Evolutionary conservation across 163 green algal genomes (phyloP), one percentile per base, ranked within the genome.

Genomic region (Picocystis sp.): DNA sequence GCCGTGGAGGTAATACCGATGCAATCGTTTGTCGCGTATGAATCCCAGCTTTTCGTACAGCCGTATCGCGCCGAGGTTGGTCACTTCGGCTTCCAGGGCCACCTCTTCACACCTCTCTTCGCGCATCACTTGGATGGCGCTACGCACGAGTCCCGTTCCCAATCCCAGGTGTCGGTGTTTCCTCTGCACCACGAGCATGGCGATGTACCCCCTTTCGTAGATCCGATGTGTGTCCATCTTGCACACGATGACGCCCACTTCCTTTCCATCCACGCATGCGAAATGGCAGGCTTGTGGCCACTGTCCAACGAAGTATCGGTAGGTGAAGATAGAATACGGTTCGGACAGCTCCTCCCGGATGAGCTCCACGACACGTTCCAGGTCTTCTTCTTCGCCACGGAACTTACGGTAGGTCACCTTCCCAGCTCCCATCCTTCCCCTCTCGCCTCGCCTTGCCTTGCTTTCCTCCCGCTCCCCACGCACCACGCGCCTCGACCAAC

Each of bases 251-350:
- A 66, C 47, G 19, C 62, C 67, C 22, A 78, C 45, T 34, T 22
- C 29, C 61, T n/a, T 55, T 57, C 19, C 24, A 17, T 19, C 46
- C 22, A 42, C 19, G 22, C 56, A 52, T 22, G 52, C 82, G 8
- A 96, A 50, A 45, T 77, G 93, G 56, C 82, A 94, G 3, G 97
- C 80, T 43, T 84, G 64, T 1, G 90, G 90, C 90, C 90, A 98
- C 11, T 78, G 67, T 24, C 80, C 64, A 43, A 94, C 57, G 50
- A 95, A 98, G 63, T 95, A 98, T 24, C 90, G 77, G 65, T 98
- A 97, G 1, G 90, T 98, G 74, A 97, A 98, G 12, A 98, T 88
- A 34, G 81, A 92, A 68, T 98, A 98, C 3, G 90, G 90, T 72
- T 98, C 90, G 58, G 75, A 92, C 0, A 98, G 75, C 65, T 95